Evolutionary conservation across 352 stramenopile genomes (phyloP), one percentile per base, ranked within the genome.

Genomic region (Phytophthora pluvialis): DNA sequence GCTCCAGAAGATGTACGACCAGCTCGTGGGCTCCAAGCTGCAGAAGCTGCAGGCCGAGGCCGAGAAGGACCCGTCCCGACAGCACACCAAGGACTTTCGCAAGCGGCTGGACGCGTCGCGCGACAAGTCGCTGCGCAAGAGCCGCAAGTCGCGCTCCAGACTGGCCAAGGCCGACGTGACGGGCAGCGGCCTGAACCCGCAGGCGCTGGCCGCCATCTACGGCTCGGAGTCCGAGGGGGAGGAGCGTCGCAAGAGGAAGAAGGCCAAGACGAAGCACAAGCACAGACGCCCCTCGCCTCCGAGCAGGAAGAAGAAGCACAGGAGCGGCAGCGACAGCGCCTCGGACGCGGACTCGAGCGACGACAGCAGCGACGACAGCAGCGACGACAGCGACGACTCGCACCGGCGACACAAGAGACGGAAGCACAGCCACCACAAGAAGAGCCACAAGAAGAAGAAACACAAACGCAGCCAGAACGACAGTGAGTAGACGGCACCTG

Each of bases 1-100:
- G 47, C 65, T 93, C 28, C 61, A 89, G 61, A 93, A 93, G 59
- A 90, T 93, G 60, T 93, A 91, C 67, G 82, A 93, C 48, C 57
- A 87, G 66, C 71, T 91, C 32, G 80, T 93, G 16, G 77, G 77
- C 8, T 70, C 77, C 21, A 90, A 93, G 60, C 62, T 93, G 18
- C 75, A 89, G 64, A 91, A 89, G 64, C 79, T 93, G 33, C 77
- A 90, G 67, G 80, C 77, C 8, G 78, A 90, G 48, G 76, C 75
- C 10, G 62, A 72, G 38, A 49, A 68, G 21, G 80, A 91, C 60
- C 62, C 69, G 56, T 77, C 65, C 3, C 52, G 28, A 15, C 60
- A 79, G 43, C 75, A 78, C 62, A 66, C 75, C 10, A 69, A 77
- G 47, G 70, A 75, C 11, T 93, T 89, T 48, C 84, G 84, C 39